A percentile compares a stretch with the other conserved stretches of the same genome.
phyloP scores from a whole-genome alignment of 441 rosid species.

The Syzygium malaccense region DNA sequence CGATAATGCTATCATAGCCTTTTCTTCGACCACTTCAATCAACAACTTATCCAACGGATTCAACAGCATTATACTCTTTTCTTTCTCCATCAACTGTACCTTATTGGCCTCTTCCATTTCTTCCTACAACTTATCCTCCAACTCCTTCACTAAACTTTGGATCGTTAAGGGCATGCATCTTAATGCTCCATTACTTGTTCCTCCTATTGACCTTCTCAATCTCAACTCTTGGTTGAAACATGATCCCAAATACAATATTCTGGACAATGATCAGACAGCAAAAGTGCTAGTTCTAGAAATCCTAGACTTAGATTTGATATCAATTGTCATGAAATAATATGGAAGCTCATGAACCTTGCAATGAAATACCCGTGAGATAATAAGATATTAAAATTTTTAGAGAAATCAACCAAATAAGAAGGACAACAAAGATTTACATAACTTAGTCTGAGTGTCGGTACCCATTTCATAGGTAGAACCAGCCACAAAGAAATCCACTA shows the following conservation, averaged over 20 bases:
- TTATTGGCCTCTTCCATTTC: background rate
- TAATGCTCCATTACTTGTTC: background rate
- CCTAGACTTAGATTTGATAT: background rate
- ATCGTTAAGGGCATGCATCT: background rate
- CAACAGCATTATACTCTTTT: too few species aligned
- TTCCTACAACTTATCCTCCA: background rate
- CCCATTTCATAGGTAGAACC: background rate
- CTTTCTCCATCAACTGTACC: background rate
- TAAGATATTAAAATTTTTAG: background rate
- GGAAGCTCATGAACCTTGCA: background rate
- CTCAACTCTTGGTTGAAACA: background rate
- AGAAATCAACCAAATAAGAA: background rate
- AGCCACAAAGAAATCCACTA: background rate
- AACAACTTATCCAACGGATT: background rate
- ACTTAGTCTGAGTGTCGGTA: background rate
- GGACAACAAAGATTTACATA: background rate
- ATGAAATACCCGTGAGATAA: background rate
- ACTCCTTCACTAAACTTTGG: background rate
- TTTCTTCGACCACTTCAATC: background rate
- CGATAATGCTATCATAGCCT: background rate
- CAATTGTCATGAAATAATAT: background rate
- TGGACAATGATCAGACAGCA: background rate
- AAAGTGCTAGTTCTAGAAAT: background rate
- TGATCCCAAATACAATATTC: background rate
- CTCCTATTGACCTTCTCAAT: background rate